Evolutionary conservation across 805 yeast genomes (phyloP).

Genomic region (Metschnikowia colocasiae): DNA sequence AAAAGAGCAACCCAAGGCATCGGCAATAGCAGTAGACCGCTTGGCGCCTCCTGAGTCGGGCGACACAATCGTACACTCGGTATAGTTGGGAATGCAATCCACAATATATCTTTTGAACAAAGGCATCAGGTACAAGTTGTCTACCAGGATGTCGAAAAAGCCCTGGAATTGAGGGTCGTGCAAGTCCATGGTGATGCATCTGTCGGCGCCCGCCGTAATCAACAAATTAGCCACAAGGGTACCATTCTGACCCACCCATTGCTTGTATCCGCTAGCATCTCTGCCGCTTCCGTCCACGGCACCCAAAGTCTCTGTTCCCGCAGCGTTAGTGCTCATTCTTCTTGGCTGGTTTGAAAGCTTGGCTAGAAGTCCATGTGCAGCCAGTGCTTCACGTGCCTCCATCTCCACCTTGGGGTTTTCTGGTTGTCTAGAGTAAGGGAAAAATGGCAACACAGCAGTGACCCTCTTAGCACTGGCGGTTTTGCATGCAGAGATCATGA

Average conservation of each 20-base stretch:
- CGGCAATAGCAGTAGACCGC: constrained; percentile 92
- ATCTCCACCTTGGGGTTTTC: constrained; percentile 59
- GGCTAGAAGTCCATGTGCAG: constrained; percentile 13
- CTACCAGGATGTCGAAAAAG: constrained; percentile 93
- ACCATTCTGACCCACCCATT: constrained; percentile 96
- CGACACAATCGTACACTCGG: constrained; percentile 85
- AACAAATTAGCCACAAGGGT: constrained; percentile 84
- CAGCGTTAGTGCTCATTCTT: constrained; percentile 31
- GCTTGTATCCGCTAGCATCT: constrained; percentile 69
- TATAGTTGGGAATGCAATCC: constrained; percentile 71
- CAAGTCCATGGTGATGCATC: constrained; percentile 93
- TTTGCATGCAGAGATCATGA: constrained; percentile 88
- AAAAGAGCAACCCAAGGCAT: constrained; percentile 79
- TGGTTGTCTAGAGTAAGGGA: constrained; percentile 95
- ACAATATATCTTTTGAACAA: constrained; percentile 80
- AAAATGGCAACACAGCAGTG: constrained; percentile 87
- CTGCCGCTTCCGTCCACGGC: constrained; percentile 36
- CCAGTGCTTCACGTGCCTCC: constrained; percentile 15
- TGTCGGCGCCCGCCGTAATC: constrained; percentile 93
- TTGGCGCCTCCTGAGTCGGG: constrained; percentile 99
- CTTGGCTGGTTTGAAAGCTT: constrained; percentile 17
- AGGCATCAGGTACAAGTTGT: constrained; percentile 86
- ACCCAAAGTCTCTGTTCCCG: constrained; percentile 30
- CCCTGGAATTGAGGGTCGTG: constrained; percentile 99
- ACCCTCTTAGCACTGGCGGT: constrained; percentile 86